phyloP scores from a whole-genome alignment of 768 basidiomycete species.

The Termitomyces sp. region DNA sequence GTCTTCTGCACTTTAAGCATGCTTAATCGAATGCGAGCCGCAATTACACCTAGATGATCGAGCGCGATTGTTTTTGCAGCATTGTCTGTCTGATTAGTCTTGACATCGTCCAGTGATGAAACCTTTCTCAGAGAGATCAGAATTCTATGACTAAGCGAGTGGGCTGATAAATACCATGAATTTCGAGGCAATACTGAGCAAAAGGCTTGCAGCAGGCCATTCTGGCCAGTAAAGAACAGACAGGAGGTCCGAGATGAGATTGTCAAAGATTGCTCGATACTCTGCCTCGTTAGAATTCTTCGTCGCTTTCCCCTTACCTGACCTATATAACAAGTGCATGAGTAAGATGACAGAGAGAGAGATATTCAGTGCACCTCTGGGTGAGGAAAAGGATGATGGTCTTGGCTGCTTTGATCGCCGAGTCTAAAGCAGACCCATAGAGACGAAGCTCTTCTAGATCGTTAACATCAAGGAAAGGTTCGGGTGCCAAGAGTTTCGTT shows the following conservation, averaged over 20 bases:
- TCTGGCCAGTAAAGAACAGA: conserved; percentile 92
- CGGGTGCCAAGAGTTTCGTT: conserved; percentile 23
- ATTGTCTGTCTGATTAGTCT: conserved; percentile 65
- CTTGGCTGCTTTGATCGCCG: conserved; percentile 79
- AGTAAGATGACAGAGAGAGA: background rate
- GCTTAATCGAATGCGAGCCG: conserved; percentile 68
- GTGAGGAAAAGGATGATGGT: conserved; percentile 78
- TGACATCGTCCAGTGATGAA: conserved; percentile 76
- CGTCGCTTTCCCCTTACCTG: conserved; percentile 81
- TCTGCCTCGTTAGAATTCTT: conserved; percentile 94
- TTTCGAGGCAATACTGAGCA: conserved; percentile 75
- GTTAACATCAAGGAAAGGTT: conserved; percentile 59
- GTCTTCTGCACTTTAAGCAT: conserved; percentile 38
- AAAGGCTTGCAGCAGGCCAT: conserved; percentile 89
- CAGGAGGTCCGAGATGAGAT: conserved; percentile 82
- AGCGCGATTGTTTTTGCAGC: conserved; percentile 86
- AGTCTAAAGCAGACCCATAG: conserved; percentile 69
- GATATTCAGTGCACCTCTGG: conserved; percentile 35
- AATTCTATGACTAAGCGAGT: background rate
- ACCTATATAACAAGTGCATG: conserved; percentile 38
- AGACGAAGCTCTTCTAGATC: conserved; percentile 71
- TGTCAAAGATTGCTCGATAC: conserved; percentile 89
- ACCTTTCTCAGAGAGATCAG: conserved; percentile 40
- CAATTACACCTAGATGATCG: conserved; percentile 93
- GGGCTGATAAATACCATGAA: conserved; percentile 57